Percentiles rank a stretch among this genome's conserved stretches.
phyloP scores from a whole-genome alignment of 108 stramenopile genomes.

The Cyclotella baltica region DNA sequence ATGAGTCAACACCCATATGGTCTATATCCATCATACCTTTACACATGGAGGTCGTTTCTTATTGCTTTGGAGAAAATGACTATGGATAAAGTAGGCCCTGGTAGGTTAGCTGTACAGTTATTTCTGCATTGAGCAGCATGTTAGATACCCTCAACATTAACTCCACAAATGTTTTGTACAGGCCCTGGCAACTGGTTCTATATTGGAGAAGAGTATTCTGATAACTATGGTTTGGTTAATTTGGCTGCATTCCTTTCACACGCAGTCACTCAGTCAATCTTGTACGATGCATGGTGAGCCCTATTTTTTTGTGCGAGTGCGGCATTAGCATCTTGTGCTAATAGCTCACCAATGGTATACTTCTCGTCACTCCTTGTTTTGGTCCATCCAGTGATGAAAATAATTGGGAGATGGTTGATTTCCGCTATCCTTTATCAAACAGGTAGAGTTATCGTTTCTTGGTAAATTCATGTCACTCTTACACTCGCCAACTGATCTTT shows the following conservation, averaged over 20 bases:
- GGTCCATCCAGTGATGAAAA: conserved; percentile 23
- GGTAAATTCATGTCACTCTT: not conserved
- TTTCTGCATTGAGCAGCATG: not conserved
- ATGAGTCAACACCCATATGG: conserved; percentile 41
- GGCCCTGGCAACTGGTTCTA: conserved; percentile 47
- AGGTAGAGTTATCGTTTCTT: not conserved
- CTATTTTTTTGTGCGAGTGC: not conserved
- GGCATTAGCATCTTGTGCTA: no score
- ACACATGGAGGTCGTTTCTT: conserved; percentile 42
- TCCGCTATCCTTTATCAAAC: conserved; percentile 52
- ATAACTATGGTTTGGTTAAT: conserved; percentile 39
- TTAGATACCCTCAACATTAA: not conserved
- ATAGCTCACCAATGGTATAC: no score
- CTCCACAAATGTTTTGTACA: not conserved
- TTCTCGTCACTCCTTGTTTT: not conserved
- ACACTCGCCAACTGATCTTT: not conserved
- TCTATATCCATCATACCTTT: conserved; percentile 36
- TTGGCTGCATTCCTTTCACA: conserved; percentile 51
- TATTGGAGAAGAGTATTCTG: conserved; percentile 44
- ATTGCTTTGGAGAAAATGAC: conserved; percentile 45
- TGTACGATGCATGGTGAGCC: conserved; percentile 40
- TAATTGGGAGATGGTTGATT: conserved; percentile 33
- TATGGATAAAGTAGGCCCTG: conserved; percentile 24
- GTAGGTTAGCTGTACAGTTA: not conserved
- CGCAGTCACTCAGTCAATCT: conserved; percentile 45